Base-by-base conservation (phyloP, 2,329 filamentous ascomycete genomes). In the Xylariaceae sp. region DNA sequence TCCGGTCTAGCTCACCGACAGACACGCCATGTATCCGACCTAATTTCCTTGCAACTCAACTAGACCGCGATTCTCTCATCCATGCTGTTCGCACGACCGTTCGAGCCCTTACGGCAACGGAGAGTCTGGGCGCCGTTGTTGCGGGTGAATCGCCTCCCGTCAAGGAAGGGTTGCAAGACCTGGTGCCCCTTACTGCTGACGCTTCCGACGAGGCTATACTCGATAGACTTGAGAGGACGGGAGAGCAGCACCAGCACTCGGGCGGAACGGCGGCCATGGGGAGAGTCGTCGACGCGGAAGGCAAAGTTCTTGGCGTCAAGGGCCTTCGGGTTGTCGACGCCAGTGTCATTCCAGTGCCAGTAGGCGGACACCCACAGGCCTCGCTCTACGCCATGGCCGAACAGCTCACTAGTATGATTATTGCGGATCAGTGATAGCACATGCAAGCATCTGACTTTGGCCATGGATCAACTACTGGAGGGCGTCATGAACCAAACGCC, bases 281-380 rank as follows among this genome's bases (percentile, higher is more conserved):
- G 10, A 57, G 47, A 31, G 59, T 61, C 17, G 59, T 60, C 4
- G 52, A 60, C 36, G 45, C 3, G 5, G 55, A 60, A 47, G 55
- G 58, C 5, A 57, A 42, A 49, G 59, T 60, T 2, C 35, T 58
- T 1, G 59, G 60, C 2, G 58, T 62, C 15, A 42, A 52, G 32
- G 45, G 53, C 12, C 30, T 63, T 5, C 48, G 60, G 19, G 45
- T 58, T 15, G 56, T 52, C 6, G 60, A 63, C 42, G 58, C 59
- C n/a, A 62, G 62, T 44, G 55, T 60, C 15, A 22, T 61, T n/a
- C 59, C 56, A n/a, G 39, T 58, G 10, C 58, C 59, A 2, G 9
- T 60, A n/a, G 49, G 58, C 11, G 58, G 55, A 9, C 58, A 60
- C 40, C 56, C 56, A 9, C 57, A 58, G 30, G 49, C 57, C n/a